These are phyloP conservation scores for Cryphonectria nitschkei DNA, from an alignment of 2,329 filamentous ascomycete genomes.

Conservation along the genomic window DNA sequence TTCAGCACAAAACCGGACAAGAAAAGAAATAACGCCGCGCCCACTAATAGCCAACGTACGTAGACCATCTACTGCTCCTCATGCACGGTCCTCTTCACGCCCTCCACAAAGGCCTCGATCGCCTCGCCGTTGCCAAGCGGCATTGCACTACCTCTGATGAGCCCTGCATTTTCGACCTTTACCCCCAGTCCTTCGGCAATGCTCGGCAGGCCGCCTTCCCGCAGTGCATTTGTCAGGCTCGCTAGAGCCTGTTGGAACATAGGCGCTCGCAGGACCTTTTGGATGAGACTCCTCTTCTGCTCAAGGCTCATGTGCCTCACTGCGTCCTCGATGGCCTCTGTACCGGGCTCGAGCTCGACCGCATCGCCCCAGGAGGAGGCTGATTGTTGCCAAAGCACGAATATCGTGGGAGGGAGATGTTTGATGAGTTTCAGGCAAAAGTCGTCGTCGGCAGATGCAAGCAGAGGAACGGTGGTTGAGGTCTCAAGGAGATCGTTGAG, in stretches of 20 bases:
- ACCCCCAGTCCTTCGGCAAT: slow-evolving; percentile 85
- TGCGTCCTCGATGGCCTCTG: slow-evolving; percentile 71
- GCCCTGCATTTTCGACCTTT: slow-evolving; percentile 81
- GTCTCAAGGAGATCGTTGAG: slow-evolving; percentile 84
- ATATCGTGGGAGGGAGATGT: slow-evolving; percentile 77
- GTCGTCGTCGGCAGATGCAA: slow-evolving; percentile 66
- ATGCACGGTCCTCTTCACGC: slow-evolving; percentile 79
- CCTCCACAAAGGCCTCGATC: slow-evolving; percentile 88
- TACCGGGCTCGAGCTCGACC: slow-evolving; percentile 66
- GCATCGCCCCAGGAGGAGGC: slow-evolving; percentile 53
- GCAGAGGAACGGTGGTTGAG: slow-evolving; percentile 74
- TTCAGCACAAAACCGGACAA: not conserved
- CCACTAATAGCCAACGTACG: not conserved
- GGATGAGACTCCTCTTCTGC: slow-evolving; percentile 81
- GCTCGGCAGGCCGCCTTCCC: slow-evolving; percentile 88
- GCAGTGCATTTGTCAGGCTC: slow-evolving; percentile 82
- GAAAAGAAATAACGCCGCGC: not conserved
- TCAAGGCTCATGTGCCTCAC: slow-evolving; percentile 71
- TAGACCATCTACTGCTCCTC: slow-evolving; percentile 46
- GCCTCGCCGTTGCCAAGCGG: slow-evolving; percentile 87
- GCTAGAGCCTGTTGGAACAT: slow-evolving; percentile 88
- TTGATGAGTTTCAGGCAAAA: slow-evolving; percentile 75
- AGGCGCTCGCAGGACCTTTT: slow-evolving; percentile 82
- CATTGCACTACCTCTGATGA: slow-evolving; percentile 75
- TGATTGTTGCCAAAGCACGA: slow-evolving; percentile 74